A percentile compares a stretch with the other conserved stretches of the same genome.
Conservation (phyloP, 2,329 filamentous ascomycete genomes). For the Akanthomyces muscarius region DNA sequence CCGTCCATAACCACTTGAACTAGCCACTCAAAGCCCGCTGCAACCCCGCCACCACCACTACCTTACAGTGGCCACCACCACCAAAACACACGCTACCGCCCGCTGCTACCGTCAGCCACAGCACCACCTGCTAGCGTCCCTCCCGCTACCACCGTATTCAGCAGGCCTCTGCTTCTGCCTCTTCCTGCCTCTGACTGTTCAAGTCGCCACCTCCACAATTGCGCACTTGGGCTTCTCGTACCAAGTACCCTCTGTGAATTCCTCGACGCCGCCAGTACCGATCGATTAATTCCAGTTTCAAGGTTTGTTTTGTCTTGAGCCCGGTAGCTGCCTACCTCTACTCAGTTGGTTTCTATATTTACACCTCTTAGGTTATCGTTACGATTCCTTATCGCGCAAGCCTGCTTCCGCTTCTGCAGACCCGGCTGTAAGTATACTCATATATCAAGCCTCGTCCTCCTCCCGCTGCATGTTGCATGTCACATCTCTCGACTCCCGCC, state of each 20-base stretch:
- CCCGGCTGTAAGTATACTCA: constrained; percentile 8
- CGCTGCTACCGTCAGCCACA: constrained; percentile 7
- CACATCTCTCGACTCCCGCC: constrained; percentile 13
- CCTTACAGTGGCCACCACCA: not conserved
- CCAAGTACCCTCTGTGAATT: constrained; percentile 2
- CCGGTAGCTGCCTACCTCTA: not conserved
- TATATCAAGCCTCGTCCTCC: constrained; percentile 13
- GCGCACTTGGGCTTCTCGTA: not conserved
- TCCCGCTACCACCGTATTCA: not conserved
- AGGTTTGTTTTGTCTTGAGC: not conserved
- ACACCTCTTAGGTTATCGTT: not conserved
- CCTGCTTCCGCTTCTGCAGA: not conserved
- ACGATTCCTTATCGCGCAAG: not conserved
- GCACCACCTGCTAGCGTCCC: not conserved
- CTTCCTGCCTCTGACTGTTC: not conserved
- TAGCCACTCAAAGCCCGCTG: not conserved
- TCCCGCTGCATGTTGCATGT: constrained; percentile 1
- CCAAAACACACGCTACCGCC: constrained; percentile 1
- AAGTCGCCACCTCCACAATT: constrained; percentile 15
- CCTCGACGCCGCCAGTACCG: not conserved
- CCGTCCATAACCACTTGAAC: not conserved
- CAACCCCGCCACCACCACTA: not conserved
- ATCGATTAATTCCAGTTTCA: constrained; percentile 7
- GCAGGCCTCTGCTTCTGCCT: not conserved
- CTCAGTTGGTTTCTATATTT: constrained; percentile 12